Evolutionary conservation across 2,329 filamentous ascomycete genomes (phyloP).

Genomic region (Cladophialophora psammophila): DNA sequence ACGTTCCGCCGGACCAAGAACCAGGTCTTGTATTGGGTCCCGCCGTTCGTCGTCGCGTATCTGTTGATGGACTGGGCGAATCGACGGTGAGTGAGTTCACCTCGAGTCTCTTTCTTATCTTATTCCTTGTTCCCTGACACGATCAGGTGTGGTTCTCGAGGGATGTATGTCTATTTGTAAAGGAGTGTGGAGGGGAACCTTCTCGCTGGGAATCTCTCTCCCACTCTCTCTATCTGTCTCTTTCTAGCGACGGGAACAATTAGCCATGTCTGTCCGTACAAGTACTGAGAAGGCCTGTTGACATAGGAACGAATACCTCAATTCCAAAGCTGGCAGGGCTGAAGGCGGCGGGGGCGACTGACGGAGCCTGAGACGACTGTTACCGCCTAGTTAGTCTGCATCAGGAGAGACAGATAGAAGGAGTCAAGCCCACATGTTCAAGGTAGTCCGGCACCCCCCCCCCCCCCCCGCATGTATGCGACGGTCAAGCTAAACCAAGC

Average conservation of each 20-base stretch:
- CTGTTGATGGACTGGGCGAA: slow-evolving; percentile 83
- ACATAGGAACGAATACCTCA: slow-evolving; percentile 56
- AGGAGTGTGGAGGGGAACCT: slow-evolving; percentile 66
- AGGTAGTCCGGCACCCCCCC: no score
- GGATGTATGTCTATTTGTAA: no score
- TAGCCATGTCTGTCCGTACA: no score
- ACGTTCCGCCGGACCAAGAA: slow-evolving; percentile 82
- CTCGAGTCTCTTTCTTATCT: neutral
- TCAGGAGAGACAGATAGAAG: no score
- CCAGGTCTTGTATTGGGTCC: slow-evolving; percentile 87
- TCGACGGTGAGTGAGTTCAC: slow-evolving; percentile 1
- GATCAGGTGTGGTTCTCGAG: neutral
- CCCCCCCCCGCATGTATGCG: no score
- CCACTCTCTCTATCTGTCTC: slow-evolving; percentile 12
- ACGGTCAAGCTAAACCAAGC: no score
- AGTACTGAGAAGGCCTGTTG: neutral
- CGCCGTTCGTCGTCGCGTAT: slow-evolving; percentile 80
- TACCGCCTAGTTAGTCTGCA: neutral
- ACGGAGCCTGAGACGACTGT: neutral
- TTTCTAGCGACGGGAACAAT: neutral
- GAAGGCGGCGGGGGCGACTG: slow-evolving; percentile 2
- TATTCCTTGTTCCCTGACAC: neutral
- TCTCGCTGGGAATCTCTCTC: slow-evolving; percentile 55
- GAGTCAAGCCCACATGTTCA: no score
- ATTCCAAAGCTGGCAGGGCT: slow-evolving; percentile 54